Evolutionary conservation across 768 basidiomycete genomes (phyloP).

Genomic region (Pleurotus tuber-regium): DNA sequence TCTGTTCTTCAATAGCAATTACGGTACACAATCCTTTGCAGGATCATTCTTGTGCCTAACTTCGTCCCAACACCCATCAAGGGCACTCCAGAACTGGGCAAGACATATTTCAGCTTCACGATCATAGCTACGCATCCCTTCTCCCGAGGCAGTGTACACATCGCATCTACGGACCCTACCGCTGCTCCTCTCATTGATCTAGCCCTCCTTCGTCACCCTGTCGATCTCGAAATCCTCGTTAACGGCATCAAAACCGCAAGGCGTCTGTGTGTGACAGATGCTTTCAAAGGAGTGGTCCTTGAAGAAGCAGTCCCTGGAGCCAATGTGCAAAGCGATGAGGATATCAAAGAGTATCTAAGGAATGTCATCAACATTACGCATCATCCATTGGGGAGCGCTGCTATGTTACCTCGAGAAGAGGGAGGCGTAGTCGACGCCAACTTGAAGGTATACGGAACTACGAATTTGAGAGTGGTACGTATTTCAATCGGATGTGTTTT

Average conservation of each 20-base stretch:
- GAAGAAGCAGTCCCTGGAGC: slow-evolving; percentile 18
- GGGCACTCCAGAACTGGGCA: not conserved
- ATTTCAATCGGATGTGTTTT: slow-evolving; percentile 14
- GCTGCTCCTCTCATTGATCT: not conserved
- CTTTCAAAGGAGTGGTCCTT: slow-evolving; percentile 6
- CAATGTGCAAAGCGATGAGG: slow-evolving; percentile 20
- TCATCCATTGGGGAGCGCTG: slow-evolving; percentile 17
- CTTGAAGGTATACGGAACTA: slow-evolving; percentile 25
- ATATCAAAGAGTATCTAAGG: slow-evolving; percentile 13
- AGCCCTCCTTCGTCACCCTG: slow-evolving; percentile 9
- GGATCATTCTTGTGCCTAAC: not conserved
- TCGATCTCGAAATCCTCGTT: slow-evolving; percentile 19
- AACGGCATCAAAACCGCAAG: slow-evolving; percentile 22
- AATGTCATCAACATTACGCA: slow-evolving; percentile 13
- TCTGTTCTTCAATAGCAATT: not conserved
- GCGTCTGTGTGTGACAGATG: not conserved
- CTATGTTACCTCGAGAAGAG: slow-evolving; percentile 29
- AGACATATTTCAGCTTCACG: not conserved
- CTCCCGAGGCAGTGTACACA: slow-evolving; percentile 5
- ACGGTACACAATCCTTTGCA: not conserved
- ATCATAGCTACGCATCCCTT: not conserved
- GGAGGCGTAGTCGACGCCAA: slow-evolving; percentile 32
- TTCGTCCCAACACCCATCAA: not conserved
- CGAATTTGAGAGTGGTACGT: slow-evolving; percentile 14
- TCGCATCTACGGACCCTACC: slow-evolving; percentile 1